Conservation (phyloP, 1,139 yeast genomes). For the Yamadazyma buinensis region DNA sequence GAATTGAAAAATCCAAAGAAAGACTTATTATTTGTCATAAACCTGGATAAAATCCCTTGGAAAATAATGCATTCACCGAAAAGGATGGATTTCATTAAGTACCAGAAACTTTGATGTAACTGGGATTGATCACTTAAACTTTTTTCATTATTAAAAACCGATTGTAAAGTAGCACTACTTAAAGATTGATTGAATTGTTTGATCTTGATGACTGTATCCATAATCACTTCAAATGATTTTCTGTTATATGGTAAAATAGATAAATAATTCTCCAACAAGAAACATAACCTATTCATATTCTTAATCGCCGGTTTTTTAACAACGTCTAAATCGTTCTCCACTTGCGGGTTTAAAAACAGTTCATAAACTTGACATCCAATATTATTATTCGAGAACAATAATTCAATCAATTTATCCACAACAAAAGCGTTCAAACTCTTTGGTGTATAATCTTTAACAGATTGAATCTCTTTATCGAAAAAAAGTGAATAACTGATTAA, state of each 20-base stretch:
- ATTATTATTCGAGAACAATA: conserved; percentile 20
- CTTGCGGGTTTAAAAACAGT: conserved; percentile 16
- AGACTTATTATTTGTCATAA: conserved; percentile 15
- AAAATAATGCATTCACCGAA: conserved; percentile 53
- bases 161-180: conserved; percentile 20
- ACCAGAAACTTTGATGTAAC: conserved; percentile 29
- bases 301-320: conserved; percentile 42
- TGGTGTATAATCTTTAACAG: conserved; percentile 20
- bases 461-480: conserved; percentile 19
- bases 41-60: conserved; percentile 50
- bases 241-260: conserved; percentile 17
- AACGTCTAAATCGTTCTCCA: conserved; percentile 11
- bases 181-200: conserved; percentile 25
- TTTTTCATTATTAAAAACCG: conserved; percentile 19
- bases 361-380: conserved; percentile 16
- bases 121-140: conserved; percentile 12
- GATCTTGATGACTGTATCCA: conserved; percentile 18
- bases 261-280: conserved; percentile 38
- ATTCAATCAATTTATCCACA: conserved; percentile 18
- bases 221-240: conserved; percentile 19
- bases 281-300: conserved; percentile 48
- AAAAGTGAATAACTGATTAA: conserved; percentile 33
- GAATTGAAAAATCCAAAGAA: conserved; percentile 8
- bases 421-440: conserved; percentile 23
- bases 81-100: conserved; percentile 37